Base-by-base conservation (phyloP, 345 rosid genomes). In the Barbarea vulgaris region DNA sequence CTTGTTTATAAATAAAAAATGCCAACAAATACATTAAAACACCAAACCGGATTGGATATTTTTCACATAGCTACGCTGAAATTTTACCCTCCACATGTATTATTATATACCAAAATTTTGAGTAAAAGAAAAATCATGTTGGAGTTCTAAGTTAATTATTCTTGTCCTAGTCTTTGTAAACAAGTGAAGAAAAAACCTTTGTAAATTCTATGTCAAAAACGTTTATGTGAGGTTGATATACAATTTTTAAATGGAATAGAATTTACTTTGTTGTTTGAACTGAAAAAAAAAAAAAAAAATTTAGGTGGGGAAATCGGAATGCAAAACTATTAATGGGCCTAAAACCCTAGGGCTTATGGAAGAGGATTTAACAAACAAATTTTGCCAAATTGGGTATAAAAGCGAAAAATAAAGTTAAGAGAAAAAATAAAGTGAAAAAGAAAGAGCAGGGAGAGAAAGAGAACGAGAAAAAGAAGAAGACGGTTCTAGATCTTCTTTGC, bases 401-500 rank as follows among this genome's bases (percentile, higher is more conserved):
- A 6, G 25, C 46, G 17, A 2, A 10, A 19, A 18, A 33, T 18
- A 18, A 33, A 0, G 11, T 3, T 18, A 11, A 5, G 11, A 34
- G 5, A 22, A 24, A 64, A 27, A 1, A 1, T 7, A 4, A 44
- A 64, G 21, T n/a, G 47, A 12, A 33, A 65, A 36, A 55, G 15
- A 6, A 52, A 47, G 27, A 24, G 1, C 7, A 68, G 47, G 30
- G 18, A 44, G 57, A 22, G 57, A 73, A 7, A 4, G 6, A 10
- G 46, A 53, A 21, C 2, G 10, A 59, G 18, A 2, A 24, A n/a
- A n/a, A 37, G 13, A 3, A 25, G 50, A 31, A 30, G 41, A 17
- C 9, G 24, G 18, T 37, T 39, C 7, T n/a, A 70, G 71, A 36
- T 63, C 76, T 58, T 78, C 15, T 48, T 24, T 15, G 62, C 8